Evolutionary conservation across 2,329 filamentous ascomycete genomes (phyloP).

Genomic region (Diaporthe citriasiana): DNA sequence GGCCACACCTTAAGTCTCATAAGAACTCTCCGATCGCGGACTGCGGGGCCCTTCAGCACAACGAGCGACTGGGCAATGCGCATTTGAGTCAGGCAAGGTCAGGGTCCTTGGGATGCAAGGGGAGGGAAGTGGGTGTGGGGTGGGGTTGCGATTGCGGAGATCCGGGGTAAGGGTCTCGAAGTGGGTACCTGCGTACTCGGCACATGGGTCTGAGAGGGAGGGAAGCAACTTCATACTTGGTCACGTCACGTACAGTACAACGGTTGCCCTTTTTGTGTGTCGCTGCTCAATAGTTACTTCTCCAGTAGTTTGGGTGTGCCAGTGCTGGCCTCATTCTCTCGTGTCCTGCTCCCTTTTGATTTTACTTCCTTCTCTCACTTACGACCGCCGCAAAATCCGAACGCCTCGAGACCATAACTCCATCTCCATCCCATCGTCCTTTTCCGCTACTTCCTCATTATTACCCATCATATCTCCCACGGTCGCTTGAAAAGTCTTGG

Average conservation of each 20-base stretch:
- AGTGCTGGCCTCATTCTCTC: neutral
- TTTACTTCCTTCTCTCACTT: neutral
- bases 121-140: neutral
- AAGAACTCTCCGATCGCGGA: slow-evolving; percentile 18
- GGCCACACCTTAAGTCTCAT: neutral
- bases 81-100: slow-evolving; percentile 6
- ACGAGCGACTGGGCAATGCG: neutral
- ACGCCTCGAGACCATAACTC: neutral
- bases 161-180: slow-evolving; percentile 16
- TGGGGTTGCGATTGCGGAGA: neutral
- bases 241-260: neutral
- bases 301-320: neutral
- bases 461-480: neutral
- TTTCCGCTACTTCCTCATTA: neutral
- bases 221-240: neutral
- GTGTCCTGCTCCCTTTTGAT: neutral
- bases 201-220: too few species aligned
- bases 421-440: too few species aligned
- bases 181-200: too few species aligned
- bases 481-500: neutral
- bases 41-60: slow-evolving; percentile 1
- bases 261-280: neutral
- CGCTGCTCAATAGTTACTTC: neutral
- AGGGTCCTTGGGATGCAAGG: neutral
- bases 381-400: neutral